Conservation (phyloP, 1,284 basidiomycete genomes). For the Ustilago esculenta region DNA sequence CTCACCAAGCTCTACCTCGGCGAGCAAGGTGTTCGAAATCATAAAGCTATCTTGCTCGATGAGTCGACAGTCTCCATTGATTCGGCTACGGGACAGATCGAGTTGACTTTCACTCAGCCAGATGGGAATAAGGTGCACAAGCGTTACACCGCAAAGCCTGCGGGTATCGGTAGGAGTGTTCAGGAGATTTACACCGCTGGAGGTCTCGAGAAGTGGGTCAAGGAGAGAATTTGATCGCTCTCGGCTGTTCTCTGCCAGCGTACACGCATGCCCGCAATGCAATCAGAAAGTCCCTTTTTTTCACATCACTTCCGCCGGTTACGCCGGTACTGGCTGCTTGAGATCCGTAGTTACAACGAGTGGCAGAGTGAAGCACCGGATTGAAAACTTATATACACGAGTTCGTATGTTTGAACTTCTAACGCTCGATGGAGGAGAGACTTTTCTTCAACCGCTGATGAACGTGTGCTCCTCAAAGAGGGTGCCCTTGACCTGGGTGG, state of each 20-base stretch:
- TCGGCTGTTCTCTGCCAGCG: too few relatives aligned
- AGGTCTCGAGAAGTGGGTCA: conserved; percentile 64
- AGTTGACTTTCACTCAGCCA: conserved; percentile 11
- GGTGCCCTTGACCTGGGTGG: conserved; percentile 73
- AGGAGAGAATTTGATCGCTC: conserved; percentile 54
- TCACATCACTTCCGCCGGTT: too few relatives aligned
- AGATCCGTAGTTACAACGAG: too few relatives aligned
- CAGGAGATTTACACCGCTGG: conserved; percentile 66
- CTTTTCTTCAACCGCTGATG: conserved; percentile 69
- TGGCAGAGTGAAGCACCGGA: too few relatives aligned
- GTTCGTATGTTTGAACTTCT: too few relatives aligned
- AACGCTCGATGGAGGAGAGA: too few relatives aligned
- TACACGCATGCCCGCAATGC: too few relatives aligned
- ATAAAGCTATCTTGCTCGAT: conserved; percentile 56
- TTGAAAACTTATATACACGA: too few relatives aligned
- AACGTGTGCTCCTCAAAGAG: conserved; percentile 91
- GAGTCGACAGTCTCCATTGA: conserved; percentile 42
- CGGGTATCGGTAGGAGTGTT: conserved; percentile 62
- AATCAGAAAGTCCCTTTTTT: too few relatives aligned
- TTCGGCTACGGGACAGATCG: conserved; percentile 43
- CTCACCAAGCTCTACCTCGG: conserved; percentile 78
- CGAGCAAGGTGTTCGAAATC: conserved; percentile 74
- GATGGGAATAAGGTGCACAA: conserved; percentile 23
- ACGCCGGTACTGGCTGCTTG: too few relatives aligned
- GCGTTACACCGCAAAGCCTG: conserved; percentile 56